phyloP scores from a whole-genome alignment of 352 stramenopile genomes.

The Globisporangium rhizosaccharum region DNA sequence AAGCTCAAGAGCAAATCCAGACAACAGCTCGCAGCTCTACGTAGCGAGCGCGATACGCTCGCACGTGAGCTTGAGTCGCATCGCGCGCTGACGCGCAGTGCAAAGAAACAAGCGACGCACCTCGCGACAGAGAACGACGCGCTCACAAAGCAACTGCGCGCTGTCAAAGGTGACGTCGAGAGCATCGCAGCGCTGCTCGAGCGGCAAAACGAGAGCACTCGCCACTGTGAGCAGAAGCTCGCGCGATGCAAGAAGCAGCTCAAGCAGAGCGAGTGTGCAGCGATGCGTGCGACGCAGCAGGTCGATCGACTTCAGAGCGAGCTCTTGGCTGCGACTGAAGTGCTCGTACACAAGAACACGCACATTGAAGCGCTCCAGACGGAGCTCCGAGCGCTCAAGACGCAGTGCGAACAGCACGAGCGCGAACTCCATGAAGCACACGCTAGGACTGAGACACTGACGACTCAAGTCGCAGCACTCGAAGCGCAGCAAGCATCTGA shows the following conservation, averaged over 20 bases:
- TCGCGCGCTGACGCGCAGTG: constrained; percentile 19
- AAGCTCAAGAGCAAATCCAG: constrained; percentile 19
- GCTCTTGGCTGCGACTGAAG: constrained; percentile 24
- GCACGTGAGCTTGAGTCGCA: constrained; percentile 35
- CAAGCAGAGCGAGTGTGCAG: constrained; percentile 15
- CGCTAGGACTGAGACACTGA: constrained; percentile 13
- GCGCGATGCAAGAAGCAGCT: constrained; percentile 18
- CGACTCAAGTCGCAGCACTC: background rate
- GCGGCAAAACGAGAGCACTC: constrained; percentile 21
- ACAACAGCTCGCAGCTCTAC: constrained; percentile 19
- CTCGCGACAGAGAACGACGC: constrained; percentile 27
- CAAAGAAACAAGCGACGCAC: constrained; percentile 34
- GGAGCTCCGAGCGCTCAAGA: constrained; percentile 18
- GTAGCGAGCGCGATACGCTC: constrained; percentile 17
- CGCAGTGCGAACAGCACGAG: constrained; percentile 15
- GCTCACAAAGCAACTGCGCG: constrained; percentile 31
- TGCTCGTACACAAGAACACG: constrained; percentile 30
- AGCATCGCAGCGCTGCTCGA: constrained; percentile 41
- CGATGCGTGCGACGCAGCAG: constrained; percentile 11
- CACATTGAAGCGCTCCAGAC: constrained; percentile 19
- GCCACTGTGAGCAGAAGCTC: constrained; percentile 24
- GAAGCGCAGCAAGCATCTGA: background rate
- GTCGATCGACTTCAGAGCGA: constrained; percentile 22
- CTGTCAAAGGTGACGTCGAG: constrained; percentile 29
- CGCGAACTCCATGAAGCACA: constrained; percentile 11